phyloP scores from a whole-genome alignment of 176 grass and related monocot genomes.

The Miscanthus lutarioriparius region DNA sequence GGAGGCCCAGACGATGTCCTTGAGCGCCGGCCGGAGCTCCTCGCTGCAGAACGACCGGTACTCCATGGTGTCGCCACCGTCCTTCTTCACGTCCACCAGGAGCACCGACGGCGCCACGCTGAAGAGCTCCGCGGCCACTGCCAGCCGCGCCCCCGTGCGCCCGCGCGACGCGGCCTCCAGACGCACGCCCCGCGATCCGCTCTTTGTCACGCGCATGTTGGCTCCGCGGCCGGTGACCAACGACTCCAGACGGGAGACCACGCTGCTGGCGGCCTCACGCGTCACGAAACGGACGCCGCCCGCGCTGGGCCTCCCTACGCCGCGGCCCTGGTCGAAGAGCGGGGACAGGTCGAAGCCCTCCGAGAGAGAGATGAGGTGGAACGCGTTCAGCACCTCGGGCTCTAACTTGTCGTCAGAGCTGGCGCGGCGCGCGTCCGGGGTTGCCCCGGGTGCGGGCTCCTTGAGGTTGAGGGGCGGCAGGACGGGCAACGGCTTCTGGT shows the following conservation, averaged over 20 bases:
- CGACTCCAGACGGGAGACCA: constrained; percentile 46
- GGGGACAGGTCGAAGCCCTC: background rate
- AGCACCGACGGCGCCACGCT: constrained; percentile 36
- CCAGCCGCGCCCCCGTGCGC: constrained; percentile 8
- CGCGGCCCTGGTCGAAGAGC: background rate
- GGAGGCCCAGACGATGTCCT: background rate
- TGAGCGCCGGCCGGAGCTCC: background rate
- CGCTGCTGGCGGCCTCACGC: constrained; percentile 17
- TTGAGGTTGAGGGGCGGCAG: background rate
- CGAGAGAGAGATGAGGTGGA: background rate
- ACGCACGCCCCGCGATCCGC: constrained; percentile 32
- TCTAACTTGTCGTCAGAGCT: background rate
- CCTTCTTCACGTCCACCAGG: background rate
- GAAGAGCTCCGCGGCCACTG: constrained; percentile 44
- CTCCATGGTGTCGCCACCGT: background rate
- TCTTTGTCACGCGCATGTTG: constrained; percentile 45
- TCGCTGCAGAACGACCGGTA: background rate
- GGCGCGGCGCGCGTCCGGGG: background rate
- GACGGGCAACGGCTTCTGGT: background rate
- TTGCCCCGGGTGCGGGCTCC: background rate
- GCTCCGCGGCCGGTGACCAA: constrained; percentile 30
- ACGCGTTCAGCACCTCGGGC: background rate
- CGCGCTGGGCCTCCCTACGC: background rate
- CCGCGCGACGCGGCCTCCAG: constrained; percentile 38
- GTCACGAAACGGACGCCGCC: background rate